Percentiles rank a stretch among this genome's conserved stretches.
Conservation (phyloP, 495 filamentous ascomycete species). For the Bryoglossum gracile region DNA sequence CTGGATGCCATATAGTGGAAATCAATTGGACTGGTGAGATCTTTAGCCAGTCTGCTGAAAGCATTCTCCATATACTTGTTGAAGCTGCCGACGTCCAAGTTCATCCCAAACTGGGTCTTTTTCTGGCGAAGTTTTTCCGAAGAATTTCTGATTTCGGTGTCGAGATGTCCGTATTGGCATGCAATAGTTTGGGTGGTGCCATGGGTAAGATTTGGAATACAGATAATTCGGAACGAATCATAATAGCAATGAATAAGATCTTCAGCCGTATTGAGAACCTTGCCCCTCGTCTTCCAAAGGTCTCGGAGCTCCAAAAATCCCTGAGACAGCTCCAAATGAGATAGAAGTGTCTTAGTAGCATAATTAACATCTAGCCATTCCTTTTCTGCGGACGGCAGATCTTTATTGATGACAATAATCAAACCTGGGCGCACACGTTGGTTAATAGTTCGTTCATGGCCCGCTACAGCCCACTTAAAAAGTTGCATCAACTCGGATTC, state of each 20-base stretch:
- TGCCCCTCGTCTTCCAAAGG: neutral
- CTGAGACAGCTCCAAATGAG: slow-evolving; percentile 27
- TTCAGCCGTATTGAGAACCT: neutral
- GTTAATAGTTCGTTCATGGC: slow-evolving; percentile 35
- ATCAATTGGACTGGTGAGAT: neutral
- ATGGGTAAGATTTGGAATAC: neutral
- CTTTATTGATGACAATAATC: slow-evolving; percentile 39
- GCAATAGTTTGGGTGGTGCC: neutral
- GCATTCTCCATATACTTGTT: neutral
- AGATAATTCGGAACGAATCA: neutral
- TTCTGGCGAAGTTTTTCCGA: neutral
- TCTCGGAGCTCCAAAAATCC: neutral
- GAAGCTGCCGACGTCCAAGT: neutral
- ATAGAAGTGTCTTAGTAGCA: slow-evolving; percentile 22
- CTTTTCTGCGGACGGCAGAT: slow-evolving; percentile 32
- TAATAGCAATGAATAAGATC: neutral
- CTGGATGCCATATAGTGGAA: neutral
- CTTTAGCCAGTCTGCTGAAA: neutral
- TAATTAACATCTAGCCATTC: slow-evolving; percentile 28
- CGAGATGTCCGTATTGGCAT: neutral
- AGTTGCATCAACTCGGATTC: too few species aligned
- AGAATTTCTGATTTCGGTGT: neutral
- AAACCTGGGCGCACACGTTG: slow-evolving; percentile 41
- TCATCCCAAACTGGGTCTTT: neutral
- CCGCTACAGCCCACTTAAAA: slow-evolving; percentile 28